Evolutionary conservation across 306 rosid genomes (phyloP), one percentile per base, ranked within the genome.

Genomic region (Chamaecrista fasciculata): DNA sequence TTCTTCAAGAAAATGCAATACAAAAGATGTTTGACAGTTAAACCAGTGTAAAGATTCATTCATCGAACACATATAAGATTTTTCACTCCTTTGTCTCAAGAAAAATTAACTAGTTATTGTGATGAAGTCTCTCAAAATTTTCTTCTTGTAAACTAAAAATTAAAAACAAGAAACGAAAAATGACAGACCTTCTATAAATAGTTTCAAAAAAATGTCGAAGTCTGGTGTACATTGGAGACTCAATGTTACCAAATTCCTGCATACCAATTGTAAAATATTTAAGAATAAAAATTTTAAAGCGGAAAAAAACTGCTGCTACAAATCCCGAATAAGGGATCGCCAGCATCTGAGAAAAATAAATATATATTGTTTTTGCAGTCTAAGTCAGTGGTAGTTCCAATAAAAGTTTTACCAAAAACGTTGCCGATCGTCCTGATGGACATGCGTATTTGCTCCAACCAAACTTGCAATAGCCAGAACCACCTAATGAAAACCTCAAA

Each of bases 391-490:
- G 25, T 37, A 25, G 18, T 46, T 36, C 39, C 21, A 29, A 59
- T 18, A 64, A 53, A 68, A 34, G 21, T 11, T 63, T 70, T 75
- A 93, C 97, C 96, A 93, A 70, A 80, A 93, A 93, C 24, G 98
- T 93, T 40, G 97, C 89, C 1, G 91, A 83, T 31, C 78, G 80
- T 26, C 86, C 90, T 0, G 96, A 88, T 10, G 98, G 98, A 66
- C 68, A 23, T 15, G 49, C 66, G 4, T 79, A 79, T 65, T 78
- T 86, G 85, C 97, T 90, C 97, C 98, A 90, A 55, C 97, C 98
- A 74, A 81, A 90, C 61, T 90, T 93, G 87, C 97, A 93, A 73
- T 90, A 93, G 76, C 98, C 98, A 79, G 98, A 93, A 51, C 98
- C 98, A 46, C 97, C 97, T 93, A 57, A 23, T 57, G 69, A 71